Evolutionary conservation across 495 filamentous ascomycete species (phyloP).

Genomic region (Filosporella fistucella): DNA sequence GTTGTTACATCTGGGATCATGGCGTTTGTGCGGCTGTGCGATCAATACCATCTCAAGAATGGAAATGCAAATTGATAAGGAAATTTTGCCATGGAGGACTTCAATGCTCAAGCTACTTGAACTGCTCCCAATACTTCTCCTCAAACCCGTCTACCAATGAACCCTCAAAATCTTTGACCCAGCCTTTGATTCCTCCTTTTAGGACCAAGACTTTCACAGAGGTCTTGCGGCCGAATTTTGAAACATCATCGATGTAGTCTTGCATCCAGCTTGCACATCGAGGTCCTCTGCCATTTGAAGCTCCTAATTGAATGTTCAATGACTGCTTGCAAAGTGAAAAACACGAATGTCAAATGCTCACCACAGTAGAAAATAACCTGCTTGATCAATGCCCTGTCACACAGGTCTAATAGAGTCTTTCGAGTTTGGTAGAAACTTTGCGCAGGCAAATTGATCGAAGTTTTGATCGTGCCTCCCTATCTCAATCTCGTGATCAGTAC

Average conservation of each 20-base stretch:
- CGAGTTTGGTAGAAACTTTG: conserved; percentile 59
- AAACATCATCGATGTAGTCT: conserved; percentile 49
- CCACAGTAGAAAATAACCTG: conserved; percentile 68
- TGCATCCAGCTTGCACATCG: conserved; percentile 63
- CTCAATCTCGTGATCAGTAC: too few relatives aligned
- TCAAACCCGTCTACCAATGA: conserved; percentile 44
- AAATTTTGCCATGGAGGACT: background rate
- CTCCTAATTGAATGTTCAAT: conserved; percentile 29
- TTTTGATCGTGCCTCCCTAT: conserved; percentile 65
- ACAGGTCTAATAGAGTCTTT: conserved; percentile 51
- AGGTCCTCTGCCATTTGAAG: conserved; percentile 57
- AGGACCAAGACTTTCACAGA: conserved; percentile 45
- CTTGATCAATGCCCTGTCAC: conserved; percentile 43
- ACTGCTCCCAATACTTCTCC: conserved; percentile 39
- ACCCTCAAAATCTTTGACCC: conserved; percentile 47
- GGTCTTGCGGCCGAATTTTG: conserved; percentile 45
- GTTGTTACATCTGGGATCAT: conserved; percentile 15
- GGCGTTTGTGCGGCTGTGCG: conserved; percentile 20
- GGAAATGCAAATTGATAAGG: conserved; percentile 16
- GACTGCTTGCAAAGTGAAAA: background rate
- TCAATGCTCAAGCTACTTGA: conserved; percentile 18
- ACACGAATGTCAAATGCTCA: conserved; percentile 28
- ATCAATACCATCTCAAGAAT: conserved; percentile 17
- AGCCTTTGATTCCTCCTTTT: conserved; percentile 60
- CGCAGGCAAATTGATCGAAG: conserved; percentile 69